Conservation (phyloP, 2,329 filamentous ascomycete species). For the Pseudocercospora vitis region DNA sequence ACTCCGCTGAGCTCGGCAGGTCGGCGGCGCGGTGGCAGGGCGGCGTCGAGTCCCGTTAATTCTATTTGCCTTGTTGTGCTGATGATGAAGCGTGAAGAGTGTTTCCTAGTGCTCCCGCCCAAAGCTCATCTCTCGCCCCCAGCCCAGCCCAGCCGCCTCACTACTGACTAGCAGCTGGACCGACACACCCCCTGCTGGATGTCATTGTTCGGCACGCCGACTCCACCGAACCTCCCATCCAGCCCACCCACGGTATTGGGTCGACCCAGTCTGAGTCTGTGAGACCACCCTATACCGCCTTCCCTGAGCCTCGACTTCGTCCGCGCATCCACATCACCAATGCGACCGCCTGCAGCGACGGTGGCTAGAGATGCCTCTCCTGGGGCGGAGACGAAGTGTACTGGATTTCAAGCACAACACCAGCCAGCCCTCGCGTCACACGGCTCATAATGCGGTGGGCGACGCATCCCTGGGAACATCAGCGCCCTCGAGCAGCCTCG, state of each 20-base stretch:
- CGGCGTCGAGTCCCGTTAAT: no score
- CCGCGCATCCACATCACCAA: background rate
- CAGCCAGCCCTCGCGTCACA: background rate
- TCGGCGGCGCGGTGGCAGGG: no score
- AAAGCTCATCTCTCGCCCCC: background rate
- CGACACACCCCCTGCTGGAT: background rate
- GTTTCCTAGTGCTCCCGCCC: conserved; percentile 1
- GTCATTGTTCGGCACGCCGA: background rate
- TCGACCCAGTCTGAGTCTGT: no score
- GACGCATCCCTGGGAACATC: conserved; percentile 9
- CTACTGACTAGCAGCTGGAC: background rate
- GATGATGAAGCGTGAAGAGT: background rate
- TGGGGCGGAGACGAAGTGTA: background rate
- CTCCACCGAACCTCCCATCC: background rate
- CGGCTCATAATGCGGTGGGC: background rate
- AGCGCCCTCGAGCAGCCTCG: background rate
- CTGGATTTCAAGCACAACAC: conserved; percentile 4
- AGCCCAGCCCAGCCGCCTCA: background rate
- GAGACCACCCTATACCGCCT: no score
- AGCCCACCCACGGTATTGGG: background rate
- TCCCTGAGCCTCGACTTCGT: background rate
- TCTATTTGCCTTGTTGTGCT: no score
- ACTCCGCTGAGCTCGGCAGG: background rate
- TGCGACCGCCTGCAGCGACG: conserved; percentile 3
- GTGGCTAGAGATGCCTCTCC: conserved; percentile 7